Evolutionary conservation across 176 grass and related monocot genomes (phyloP).

Genomic region (Chloris gayana): DNA sequence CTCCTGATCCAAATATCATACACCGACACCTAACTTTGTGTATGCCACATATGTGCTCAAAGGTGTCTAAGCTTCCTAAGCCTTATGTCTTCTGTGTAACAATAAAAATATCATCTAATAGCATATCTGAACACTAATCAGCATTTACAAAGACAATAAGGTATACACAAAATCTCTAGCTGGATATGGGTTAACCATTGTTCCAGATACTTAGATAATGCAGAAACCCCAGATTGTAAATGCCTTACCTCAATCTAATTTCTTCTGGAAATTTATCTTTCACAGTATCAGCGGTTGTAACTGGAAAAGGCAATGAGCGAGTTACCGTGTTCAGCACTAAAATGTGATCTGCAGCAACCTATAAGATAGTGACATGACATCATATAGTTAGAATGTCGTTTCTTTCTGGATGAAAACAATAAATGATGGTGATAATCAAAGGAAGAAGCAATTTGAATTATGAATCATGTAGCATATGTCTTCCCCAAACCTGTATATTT

Average conservation of each 20-base stretch:
- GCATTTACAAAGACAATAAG: conserved; percentile 5
- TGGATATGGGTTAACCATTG: conserved; percentile 10
- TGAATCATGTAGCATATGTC: neutral
- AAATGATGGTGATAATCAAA: neutral
- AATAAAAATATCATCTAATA: conserved; percentile 10
- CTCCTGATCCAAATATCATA: conserved; percentile 3
- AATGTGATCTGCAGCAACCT: conserved; percentile 75
- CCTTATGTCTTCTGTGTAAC: neutral
- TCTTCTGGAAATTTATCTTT: conserved; percentile 93
- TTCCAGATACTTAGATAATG: neutral
- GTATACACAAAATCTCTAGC: neutral
- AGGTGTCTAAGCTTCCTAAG: conserved; percentile 22
- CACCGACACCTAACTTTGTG: conserved; percentile 11
- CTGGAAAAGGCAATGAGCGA: conserved; percentile 83
- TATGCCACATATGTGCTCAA: neutral
- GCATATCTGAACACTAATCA: neutral
- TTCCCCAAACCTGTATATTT: neutral
- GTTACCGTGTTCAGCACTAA: conserved; percentile 84
- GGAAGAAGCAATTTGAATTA: neutral
- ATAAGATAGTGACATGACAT: conserved; percentile 21
- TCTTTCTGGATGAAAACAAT: neutral
- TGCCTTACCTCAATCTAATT: conserved; percentile 85
- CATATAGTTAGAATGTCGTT: conserved; percentile 17
- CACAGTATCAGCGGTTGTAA: conserved; percentile 72
- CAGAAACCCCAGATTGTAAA: conserved; percentile 8